Percentiles rank a stretch among this genome's conserved stretches.
These are phyloP conservation scores for Stephanocyclus meneghinianus DNA, from an alignment of 352 stramenopile genomes.

Conservation along the genomic window DNA sequence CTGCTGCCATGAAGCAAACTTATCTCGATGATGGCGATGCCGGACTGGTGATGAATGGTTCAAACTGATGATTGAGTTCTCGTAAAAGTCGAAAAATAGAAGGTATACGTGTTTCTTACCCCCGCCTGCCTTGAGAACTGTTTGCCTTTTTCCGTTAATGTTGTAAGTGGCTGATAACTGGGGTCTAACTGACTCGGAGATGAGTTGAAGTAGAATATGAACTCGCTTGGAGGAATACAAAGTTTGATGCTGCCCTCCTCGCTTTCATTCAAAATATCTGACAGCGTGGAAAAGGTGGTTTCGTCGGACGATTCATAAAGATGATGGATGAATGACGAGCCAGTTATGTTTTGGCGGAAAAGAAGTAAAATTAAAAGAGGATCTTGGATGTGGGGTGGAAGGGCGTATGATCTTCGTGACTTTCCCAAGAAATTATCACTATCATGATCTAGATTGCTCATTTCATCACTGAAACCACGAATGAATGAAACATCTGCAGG, in stretches of 20 bases:
- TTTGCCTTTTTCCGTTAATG: conserved; percentile 51
- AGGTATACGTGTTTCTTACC: conserved; percentile 2
- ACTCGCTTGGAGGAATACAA: conserved; percentile 47
- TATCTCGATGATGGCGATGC: conserved; percentile 80
- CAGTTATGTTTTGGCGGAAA: conserved; percentile 56
- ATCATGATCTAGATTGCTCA: conserved; percentile 60
- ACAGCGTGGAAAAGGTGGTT: conserved; percentile 1
- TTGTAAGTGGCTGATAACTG: conserved; percentile 44
- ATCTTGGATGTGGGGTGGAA: conserved; percentile 66
- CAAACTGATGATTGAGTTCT: not conserved
- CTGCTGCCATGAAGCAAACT: conserved; percentile 32
- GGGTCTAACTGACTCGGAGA: conserved; percentile 66
- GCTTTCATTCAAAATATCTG: conserved; percentile 18
- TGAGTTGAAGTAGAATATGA: conserved; percentile 80
- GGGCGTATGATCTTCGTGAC: conserved; percentile 51
- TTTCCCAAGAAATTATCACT: conserved; percentile 5
- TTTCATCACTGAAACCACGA: conserved; percentile 57
- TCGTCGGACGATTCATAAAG: conserved; percentile 52
- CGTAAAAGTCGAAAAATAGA: not conserved
- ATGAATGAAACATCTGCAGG: conserved; percentile 72
- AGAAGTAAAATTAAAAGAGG: conserved; percentile 72
- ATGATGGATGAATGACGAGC: conserved; percentile 59
- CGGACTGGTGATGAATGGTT: conserved; percentile 32
- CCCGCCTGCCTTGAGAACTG: conserved; percentile 51
- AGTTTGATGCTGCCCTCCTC: conserved; percentile 17